phyloP scores from a whole-genome alignment of 2,329 filamentous ascomycete species.

The Sporothrix brunneoviolacea region DNA sequence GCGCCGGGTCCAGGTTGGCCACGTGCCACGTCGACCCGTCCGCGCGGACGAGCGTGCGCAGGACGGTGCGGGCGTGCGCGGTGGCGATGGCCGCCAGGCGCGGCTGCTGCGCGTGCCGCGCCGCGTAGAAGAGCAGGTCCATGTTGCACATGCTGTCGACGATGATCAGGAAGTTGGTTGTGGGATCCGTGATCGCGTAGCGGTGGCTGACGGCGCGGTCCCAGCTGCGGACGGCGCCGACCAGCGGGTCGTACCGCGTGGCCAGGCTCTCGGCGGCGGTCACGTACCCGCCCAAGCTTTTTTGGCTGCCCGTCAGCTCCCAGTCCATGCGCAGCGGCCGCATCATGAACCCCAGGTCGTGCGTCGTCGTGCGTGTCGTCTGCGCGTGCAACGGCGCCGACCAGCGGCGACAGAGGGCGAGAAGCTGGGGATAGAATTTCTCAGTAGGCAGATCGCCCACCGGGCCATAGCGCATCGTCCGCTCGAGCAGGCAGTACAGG shows the following conservation, averaged over 20 bases:
- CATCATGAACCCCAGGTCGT: conserved; percentile 47
- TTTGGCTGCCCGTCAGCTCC: conserved; percentile 3
- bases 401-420: conserved; percentile 25
- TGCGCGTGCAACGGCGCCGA: conserved; percentile 31
- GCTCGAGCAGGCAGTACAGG: conserved; percentile 30
- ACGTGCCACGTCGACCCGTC: conserved; percentile 40
- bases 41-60: conserved; percentile 33
- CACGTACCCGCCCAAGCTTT: not conserved
- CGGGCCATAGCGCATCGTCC: conserved; percentile 24
- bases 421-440: conserved; percentile 17
- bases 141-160: conserved; percentile 38
- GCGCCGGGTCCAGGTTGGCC: conserved; percentile 39
- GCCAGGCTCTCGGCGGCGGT: conserved; percentile 37
- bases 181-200: conserved; percentile 26
- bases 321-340: conserved; percentile 12
- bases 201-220: conserved; percentile 30
- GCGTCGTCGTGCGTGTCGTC: conserved; percentile 40
- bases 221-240: conserved; percentile 44
- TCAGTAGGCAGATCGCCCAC: conserved; percentile 1
- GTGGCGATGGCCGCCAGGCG: conserved; percentile 25
- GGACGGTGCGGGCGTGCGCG: conserved; percentile 35
- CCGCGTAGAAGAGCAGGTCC: conserved; percentile 32
- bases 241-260: conserved; percentile 34
- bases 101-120: conserved; percentile 24
- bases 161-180: conserved; percentile 33